These are phyloP conservation scores for Lepidopterella palustris DNA, from an alignment of 495 filamentous ascomycete species.

Conservation along the genomic window DNA sequence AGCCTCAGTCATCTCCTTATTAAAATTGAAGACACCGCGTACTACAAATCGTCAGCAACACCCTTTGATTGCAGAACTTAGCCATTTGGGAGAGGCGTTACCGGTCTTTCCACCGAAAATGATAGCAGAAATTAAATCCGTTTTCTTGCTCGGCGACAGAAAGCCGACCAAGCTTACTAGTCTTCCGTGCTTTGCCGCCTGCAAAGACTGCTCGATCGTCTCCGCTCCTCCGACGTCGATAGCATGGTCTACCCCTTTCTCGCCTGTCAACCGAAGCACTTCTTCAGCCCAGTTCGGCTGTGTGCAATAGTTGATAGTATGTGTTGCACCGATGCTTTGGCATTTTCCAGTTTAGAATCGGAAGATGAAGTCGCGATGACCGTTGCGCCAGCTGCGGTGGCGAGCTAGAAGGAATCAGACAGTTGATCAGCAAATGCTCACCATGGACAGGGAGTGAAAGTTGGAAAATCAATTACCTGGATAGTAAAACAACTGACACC, in stretches of 20 bases:
- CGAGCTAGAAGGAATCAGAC: constrained; percentile 10
- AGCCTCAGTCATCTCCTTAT: constrained; percentile 46
- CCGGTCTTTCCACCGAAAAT: constrained; percentile 12
- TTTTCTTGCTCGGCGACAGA: constrained; percentile 2
- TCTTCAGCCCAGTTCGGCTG: constrained; percentile 7
- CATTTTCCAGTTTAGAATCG: constrained; percentile 38
- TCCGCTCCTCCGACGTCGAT: constrained; percentile 13
- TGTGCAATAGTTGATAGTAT: constrained; percentile 34
- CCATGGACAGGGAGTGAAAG: no score
- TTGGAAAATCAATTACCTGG: constrained; percentile 9
- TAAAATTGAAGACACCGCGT: constrained; percentile 11
- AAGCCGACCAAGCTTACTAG: constrained; percentile 13
- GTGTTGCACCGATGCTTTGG: constrained; percentile 42
- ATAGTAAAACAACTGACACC: constrained; percentile 30
- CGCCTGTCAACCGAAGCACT: constrained; percentile 10
- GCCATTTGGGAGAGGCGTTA: no score
- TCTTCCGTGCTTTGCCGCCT: neutral
- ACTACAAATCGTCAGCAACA: neutral
- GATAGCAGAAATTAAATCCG: constrained; percentile 3
- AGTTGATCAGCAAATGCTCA: no score
- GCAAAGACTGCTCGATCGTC: constrained; percentile 14
- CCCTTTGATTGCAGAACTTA: no score
- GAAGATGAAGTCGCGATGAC: constrained; percentile 34
- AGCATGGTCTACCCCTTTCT: constrained; percentile 13
- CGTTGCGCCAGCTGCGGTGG: constrained; percentile 35